These are phyloP conservation scores for Chalaropsis thielavioides DNA, from an alignment of 2,329 filamentous ascomycete species.

Conservation along the genomic window DNA sequence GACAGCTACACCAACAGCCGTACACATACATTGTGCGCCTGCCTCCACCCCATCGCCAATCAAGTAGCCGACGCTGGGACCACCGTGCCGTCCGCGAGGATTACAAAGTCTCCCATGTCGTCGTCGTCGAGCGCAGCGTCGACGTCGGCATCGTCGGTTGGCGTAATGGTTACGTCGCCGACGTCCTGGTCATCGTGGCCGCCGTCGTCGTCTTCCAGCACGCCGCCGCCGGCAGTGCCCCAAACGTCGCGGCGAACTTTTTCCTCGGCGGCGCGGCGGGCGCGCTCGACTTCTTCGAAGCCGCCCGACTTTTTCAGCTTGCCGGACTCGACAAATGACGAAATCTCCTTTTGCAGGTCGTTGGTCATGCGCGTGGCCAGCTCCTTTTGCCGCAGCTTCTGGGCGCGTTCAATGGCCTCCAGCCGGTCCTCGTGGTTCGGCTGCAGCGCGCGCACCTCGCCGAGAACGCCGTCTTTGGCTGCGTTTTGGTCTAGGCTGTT, in stretches of 20 bases:
- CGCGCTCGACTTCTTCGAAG: constrained; percentile 81
- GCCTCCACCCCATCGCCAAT: not conserved
- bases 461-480: constrained; percentile 81
- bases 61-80: constrained; percentile 4
- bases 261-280: constrained; percentile 75
- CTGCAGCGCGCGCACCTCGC: constrained; percentile 82
- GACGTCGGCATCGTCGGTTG: not conserved
- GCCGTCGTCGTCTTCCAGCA: constrained; percentile 25
- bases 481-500: constrained; percentile 53
- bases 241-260: constrained; percentile 66
- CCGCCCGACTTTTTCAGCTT: constrained; percentile 93
- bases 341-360: constrained; percentile 70
- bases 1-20: not conserved
- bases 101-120: constrained; percentile 17
- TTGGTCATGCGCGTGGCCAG: constrained; percentile 62
- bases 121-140: constrained; percentile 2
- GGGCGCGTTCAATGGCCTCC: constrained; percentile 93
- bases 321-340: constrained; percentile 72
- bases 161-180: constrained; percentile 7
- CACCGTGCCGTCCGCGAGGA: constrained; percentile 16
- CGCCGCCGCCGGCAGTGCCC: constrained; percentile 36
- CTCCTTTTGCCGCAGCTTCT: constrained; percentile 80
- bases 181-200: constrained; percentile 20
- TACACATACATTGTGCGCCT: too few relatives aligned
- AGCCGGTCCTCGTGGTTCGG: constrained; percentile 88